Evolutionary conservation across 306 rosid species (phyloP).

Genomic region (Cotoneaster glaucophyllus): DNA sequence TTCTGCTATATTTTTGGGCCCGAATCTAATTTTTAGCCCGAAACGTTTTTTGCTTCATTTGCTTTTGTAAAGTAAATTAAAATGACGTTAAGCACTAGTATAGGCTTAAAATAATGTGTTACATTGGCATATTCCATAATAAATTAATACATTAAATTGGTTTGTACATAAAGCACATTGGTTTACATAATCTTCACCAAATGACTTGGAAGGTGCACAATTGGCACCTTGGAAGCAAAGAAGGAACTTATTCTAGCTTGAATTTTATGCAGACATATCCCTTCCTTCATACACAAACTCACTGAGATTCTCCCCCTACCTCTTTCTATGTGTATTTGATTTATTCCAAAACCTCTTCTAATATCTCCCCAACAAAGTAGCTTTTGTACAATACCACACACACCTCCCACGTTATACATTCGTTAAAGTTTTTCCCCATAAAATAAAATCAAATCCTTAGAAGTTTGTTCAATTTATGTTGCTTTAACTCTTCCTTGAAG

Average conservation of each 20-base stretch:
- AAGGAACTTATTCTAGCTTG: slow-evolving; percentile 46
- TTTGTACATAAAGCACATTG: background rate
- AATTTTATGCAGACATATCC: slow-evolving; percentile 29
- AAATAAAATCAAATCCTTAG: background rate
- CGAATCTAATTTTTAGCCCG: no score
- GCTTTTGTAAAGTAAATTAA: no score
- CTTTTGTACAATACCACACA: background rate
- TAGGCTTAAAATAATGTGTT: background rate
- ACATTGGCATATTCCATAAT: background rate
- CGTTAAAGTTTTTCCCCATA: no score
- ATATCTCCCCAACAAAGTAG: background rate
- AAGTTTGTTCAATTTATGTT: background rate
- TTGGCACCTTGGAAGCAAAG: slow-evolving; percentile 41
- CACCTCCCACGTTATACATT: background rate
- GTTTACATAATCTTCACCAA: background rate
- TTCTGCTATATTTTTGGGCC: no score
- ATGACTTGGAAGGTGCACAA: slow-evolving; percentile 2
- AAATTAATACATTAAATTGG: background rate
- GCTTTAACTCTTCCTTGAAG: background rate
- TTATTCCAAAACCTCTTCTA: background rate
- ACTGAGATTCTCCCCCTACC: slow-evolving; percentile 11
- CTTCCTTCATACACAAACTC: slow-evolving; percentile 34
- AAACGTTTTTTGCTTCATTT: no score
- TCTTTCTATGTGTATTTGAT: background rate
- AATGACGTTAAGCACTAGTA: background rate